A percentile compares a stretch with the other conserved stretches of the same genome.
These are phyloP conservation scores for Aspergillus nidulans DNA, from an alignment of 495 filamentous ascomycete genomes.

Conservation along the genomic window DNA sequence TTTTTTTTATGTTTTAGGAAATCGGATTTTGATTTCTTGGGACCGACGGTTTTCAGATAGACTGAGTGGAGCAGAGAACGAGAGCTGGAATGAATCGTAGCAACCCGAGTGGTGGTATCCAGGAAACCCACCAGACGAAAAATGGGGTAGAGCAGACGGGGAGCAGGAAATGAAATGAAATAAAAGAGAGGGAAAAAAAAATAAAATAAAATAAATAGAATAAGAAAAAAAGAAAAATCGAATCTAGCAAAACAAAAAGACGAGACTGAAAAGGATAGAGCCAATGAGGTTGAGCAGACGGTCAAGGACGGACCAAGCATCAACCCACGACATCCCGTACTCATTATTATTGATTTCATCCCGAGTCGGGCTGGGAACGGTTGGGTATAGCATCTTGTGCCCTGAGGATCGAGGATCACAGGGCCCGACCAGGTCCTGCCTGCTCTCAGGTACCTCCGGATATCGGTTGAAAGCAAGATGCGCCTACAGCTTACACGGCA, in stretches of 20 bases:
- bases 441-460: conserved; percentile 10
- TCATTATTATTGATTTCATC: conserved; percentile 4
- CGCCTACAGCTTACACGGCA: conserved; percentile 2
- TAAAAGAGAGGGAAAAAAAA: conserved; percentile 11
- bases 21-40: conserved; percentile 16
- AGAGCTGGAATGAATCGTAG: conserved; percentile 27
- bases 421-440: conserved; percentile 1
- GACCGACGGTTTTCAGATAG: conserved; percentile 22
- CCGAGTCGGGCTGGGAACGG: not conserved
- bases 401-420: not conserved
- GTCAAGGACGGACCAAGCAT: conserved; percentile 13
- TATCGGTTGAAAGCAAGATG: conserved; percentile 9
- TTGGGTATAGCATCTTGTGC: conserved; percentile 1
- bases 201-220: conserved; percentile 12
- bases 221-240: conserved; percentile 8
- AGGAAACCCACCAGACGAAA: conserved; percentile 13
- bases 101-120: conserved; percentile 25
- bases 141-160: conserved; percentile 14
- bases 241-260: conserved; percentile 13
- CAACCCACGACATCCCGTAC: conserved; percentile 10
- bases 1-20: conserved; percentile 10
- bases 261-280: conserved; percentile 22
- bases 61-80: conserved; percentile 15
- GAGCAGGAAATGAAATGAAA: conserved; percentile 6
- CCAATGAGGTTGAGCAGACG: conserved; percentile 22